phyloP scores from a whole-genome alignment of 495 filamentous ascomycete genomes.

The Extremus antarcticus region DNA sequence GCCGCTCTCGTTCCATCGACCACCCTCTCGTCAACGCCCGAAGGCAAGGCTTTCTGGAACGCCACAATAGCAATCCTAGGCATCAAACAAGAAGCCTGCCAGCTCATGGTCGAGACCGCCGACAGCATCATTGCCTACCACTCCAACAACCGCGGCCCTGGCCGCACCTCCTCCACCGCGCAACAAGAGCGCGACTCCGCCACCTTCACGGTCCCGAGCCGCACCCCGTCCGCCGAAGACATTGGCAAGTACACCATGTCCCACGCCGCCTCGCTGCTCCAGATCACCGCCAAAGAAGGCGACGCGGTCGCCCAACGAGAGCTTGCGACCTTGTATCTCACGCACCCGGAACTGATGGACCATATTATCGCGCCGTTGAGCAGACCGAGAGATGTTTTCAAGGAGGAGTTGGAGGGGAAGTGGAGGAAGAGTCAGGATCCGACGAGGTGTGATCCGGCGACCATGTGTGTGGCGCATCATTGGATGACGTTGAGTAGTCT shows the following conservation, averaged over 20 bases:
- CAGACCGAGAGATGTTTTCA: constrained; percentile 82
- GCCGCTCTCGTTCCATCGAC: constrained; percentile 77
- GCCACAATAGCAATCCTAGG: constrained; percentile 77
- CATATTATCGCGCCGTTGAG: constrained; percentile 75
- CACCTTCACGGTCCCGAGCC: constrained; percentile 10
- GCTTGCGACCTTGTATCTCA: constrained; percentile 87
- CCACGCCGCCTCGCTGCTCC: constrained; percentile 85
- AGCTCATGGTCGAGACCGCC: constrained; percentile 79
- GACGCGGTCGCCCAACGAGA: constrained; percentile 88
- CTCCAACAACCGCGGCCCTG: constrained; percentile 29
- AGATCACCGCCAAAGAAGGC: constrained; percentile 89
- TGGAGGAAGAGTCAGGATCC: constrained; percentile 40
- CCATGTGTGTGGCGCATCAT: constrained; percentile 93
- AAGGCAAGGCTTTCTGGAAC: constrained; percentile 91
- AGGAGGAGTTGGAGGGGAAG: constrained; percentile 72
- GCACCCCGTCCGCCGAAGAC: constrained; percentile 32
- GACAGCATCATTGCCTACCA: constrained; percentile 59
- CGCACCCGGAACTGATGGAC: constrained; percentile 78
- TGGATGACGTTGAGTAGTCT: constrained; percentile 92
- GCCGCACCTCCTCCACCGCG: constrained; percentile 6
- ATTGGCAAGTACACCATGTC: constrained; percentile 53
- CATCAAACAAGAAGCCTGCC: constrained; percentile 80
- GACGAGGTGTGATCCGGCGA: constrained; percentile 67
- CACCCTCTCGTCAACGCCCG: constrained; percentile 72
- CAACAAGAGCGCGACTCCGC: constrained; percentile 14